Evolutionary conservation across 345 rosid genomes (phyloP).

Genomic region (Populus deltoides): DNA sequence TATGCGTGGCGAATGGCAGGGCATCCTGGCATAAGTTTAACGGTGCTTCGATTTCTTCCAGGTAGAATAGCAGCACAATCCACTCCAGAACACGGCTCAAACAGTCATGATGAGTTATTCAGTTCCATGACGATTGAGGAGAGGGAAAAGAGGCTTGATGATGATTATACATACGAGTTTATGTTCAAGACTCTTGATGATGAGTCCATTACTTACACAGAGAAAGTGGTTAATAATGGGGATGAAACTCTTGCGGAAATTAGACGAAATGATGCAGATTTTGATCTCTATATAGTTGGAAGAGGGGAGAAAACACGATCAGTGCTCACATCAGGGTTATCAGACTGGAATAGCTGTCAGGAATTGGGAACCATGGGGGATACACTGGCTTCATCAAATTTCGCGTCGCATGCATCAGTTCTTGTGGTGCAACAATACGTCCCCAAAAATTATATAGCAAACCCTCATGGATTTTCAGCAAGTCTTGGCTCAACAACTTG

Average conservation of each 20-base stretch:
- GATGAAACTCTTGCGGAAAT: not conserved
- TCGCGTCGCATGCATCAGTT: not conserved
- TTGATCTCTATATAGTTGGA: constrained; percentile 8
- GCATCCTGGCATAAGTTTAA: not conserved
- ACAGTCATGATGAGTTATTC: not conserved
- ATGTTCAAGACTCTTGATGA: not conserved
- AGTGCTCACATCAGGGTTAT: not conserved
- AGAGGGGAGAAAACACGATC: not conserved
- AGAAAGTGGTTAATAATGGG: not conserved
- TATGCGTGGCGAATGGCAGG: constrained; percentile 11
- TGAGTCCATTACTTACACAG: not conserved
- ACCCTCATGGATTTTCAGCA: not conserved
- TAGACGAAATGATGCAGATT: not conserved
- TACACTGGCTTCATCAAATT: not conserved
- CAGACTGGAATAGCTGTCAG: constrained; percentile 2
- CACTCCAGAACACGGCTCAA: not conserved
- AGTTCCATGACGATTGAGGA: no score
- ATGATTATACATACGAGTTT: not conserved
- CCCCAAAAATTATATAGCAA: not conserved
- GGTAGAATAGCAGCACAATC: not conserved
- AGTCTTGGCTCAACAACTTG: no score
- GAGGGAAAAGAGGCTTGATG: not conserved
- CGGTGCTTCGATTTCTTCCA: not conserved
- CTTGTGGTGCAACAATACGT: constrained; percentile 8
- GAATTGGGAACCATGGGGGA: constrained; percentile 11